Percentiles rank a stretch among this genome's conserved stretches.
phyloP scores from a whole-genome alignment of 495 filamentous ascomycete species.

The Cairneyella variabilis region DNA sequence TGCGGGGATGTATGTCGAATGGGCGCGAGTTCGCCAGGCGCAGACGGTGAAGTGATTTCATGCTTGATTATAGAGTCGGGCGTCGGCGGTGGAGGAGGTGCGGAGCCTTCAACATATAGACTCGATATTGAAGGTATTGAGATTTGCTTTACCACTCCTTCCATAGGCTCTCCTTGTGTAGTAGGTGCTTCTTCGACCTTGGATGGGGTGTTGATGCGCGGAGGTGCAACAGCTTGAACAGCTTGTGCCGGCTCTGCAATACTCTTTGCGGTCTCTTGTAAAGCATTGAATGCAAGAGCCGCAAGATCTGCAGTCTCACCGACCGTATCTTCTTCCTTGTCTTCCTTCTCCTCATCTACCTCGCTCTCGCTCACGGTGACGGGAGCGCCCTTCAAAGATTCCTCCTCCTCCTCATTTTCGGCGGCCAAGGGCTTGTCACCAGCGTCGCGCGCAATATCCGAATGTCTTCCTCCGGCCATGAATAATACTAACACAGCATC shows the following conservation, averaged over 20 bases:
- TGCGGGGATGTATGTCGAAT: slow-evolving; percentile 43
- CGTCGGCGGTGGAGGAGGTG: not conserved
- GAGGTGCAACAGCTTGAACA: no score
- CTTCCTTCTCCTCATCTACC: slow-evolving; percentile 21
- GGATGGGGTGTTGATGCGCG: slow-evolving; percentile 7
- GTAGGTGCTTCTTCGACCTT: slow-evolving; percentile 22
- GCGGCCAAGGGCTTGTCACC: slow-evolving; percentile 34
- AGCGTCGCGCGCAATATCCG: slow-evolving; percentile 41
- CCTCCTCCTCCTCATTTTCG: slow-evolving; percentile 39
- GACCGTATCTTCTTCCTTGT: slow-evolving; percentile 20
- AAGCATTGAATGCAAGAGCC: slow-evolving; percentile 26
- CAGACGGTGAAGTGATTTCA: slow-evolving; percentile 11
- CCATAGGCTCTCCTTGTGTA: slow-evolving; percentile 23
- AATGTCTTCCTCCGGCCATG: slow-evolving; percentile 45
- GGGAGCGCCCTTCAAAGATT: slow-evolving; percentile 34
- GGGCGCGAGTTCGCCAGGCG: slow-evolving; percentile 41
- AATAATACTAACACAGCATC: slow-evolving; percentile 51
- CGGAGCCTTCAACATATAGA: slow-evolving; percentile 1
- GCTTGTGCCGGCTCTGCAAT: slow-evolving; percentile 19
- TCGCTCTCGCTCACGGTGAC: slow-evolving; percentile 12
- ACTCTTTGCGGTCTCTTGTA: slow-evolving; percentile 20
- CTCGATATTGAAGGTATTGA: slow-evolving; percentile 19
- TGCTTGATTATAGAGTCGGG: slow-evolving; percentile 10
- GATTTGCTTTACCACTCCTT: slow-evolving; percentile 21
- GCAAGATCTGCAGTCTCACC: slow-evolving; percentile 20